phyloP scores from a whole-genome alignment of 768 basidiomycete species.

The Harrya chromipes region DNA sequence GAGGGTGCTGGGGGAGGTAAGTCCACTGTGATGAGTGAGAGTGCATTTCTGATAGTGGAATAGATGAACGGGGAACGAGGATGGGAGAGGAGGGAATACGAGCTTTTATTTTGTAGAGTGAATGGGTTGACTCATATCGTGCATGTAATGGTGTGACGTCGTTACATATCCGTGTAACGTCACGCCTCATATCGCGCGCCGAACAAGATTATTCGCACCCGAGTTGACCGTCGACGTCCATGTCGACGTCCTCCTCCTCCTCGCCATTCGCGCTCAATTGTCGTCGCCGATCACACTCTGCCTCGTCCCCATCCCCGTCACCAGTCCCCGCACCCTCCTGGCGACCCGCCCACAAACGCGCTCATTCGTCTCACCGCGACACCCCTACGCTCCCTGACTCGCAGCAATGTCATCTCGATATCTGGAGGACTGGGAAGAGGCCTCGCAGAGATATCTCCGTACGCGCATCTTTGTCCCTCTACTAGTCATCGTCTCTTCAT shows the following conservation, averaged over 20 bases:
- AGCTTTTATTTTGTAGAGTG: conserved; percentile 22
- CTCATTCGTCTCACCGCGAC: conserved; percentile 39
- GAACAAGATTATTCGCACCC: conserved; percentile 13
- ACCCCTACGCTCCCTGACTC: conserved; percentile 35
- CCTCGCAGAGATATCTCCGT: conserved; percentile 49
- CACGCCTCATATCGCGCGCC: conserved; percentile 8
- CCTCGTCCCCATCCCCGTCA: conserved; percentile 35
- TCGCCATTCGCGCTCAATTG: conserved; percentile 35
- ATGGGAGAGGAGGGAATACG: conserved; percentile 3
- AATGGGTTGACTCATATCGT: conserved; percentile 16
- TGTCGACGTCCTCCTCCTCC: conserved; percentile 29
- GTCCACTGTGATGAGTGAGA: background rate
- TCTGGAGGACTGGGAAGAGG: conserved; percentile 53
- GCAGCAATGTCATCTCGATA: conserved; percentile 52
- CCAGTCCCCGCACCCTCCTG: conserved; percentile 37
- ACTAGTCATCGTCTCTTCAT: conserved; percentile 8
- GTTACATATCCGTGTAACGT: conserved; percentile 14
- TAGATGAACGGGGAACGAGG: conserved; percentile 1
- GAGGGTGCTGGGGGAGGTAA: conserved; percentile 30
- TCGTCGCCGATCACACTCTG: conserved; percentile 55
- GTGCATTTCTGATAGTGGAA: background rate
- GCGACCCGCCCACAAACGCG: conserved; percentile 48
- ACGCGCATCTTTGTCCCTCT: conserved; percentile 15
- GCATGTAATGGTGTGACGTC: conserved; percentile 24
- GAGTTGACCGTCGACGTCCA: background rate